Conservation (phyloP, 2,329 filamentous ascomycete species). For the Exophiala spinifera region DNA sequence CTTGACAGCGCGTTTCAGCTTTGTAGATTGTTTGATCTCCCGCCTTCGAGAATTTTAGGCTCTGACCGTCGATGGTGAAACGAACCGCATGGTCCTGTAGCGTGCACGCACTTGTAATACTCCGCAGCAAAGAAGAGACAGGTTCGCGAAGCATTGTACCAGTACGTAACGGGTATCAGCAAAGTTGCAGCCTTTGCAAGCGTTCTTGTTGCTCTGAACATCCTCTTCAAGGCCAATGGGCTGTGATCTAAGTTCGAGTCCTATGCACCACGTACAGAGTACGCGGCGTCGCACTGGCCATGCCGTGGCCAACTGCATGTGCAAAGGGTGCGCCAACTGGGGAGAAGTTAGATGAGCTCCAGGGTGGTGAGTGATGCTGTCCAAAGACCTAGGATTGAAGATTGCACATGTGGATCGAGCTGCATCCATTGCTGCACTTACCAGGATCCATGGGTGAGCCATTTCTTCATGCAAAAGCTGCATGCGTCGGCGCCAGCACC, state of each 20-base stretch:
- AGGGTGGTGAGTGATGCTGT: too few relatives aligned
- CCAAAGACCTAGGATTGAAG: background rate
- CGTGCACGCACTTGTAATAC: background rate
- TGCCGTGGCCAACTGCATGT: too few relatives aligned
- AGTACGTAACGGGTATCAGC: too few relatives aligned
- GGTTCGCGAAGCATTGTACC: background rate
- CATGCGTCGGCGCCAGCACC: background rate
- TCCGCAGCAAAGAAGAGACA: background rate
- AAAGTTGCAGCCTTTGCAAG: too few relatives aligned
- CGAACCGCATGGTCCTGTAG: slow-evolving; percentile 1
- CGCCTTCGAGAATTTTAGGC: background rate
- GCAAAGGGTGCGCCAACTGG: too few relatives aligned
- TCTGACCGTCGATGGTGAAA: slow-evolving; percentile 10
- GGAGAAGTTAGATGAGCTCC: too few relatives aligned
- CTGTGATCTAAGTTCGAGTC: too few relatives aligned
- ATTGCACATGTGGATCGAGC: background rate
- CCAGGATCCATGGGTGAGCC: background rate
- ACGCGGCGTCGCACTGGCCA: too few relatives aligned
- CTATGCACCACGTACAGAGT: too few relatives aligned
- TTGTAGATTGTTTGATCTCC: slow-evolving; percentile 5
- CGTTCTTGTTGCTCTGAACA: too few relatives aligned
- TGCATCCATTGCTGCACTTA: background rate
- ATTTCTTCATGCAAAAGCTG: slow-evolving; percentile 1
- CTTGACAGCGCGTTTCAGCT: slow-evolving; percentile 19
- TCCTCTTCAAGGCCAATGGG: too few relatives aligned